Percentiles rank a stretch among this genome's conserved stretches.
These are phyloP conservation scores for Vigna trinervia DNA, from an alignment of 306 rosid genomes.

Conservation along the genomic window DNA sequence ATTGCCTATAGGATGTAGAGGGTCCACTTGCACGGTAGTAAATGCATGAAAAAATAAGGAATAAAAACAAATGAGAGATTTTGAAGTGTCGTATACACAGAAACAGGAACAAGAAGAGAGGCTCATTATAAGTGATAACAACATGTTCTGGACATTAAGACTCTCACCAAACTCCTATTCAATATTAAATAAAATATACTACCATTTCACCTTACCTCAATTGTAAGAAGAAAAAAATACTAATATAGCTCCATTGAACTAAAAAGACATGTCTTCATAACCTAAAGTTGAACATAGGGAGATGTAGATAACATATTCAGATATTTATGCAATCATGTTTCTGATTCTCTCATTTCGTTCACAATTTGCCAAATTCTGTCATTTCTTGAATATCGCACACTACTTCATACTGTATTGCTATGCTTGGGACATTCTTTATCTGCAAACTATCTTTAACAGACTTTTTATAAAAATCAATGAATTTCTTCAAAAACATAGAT, in stretches of 20 bases:
- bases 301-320: neutral
- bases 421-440: neutral
- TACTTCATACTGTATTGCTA: neutral
- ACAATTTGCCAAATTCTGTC: neutral
- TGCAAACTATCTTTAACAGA: neutral
- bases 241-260: too few relatives aligned
- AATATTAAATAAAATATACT: slow-evolving; percentile 7
- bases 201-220: neutral
- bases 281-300: neutral
- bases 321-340: slow-evolving; percentile 1
- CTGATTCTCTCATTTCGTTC: neutral
- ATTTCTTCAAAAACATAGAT: too few relatives aligned
- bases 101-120: slow-evolving; percentile 12
- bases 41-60: neutral
- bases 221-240: neutral
- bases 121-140: slow-evolving; percentile 35
- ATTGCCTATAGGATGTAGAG: neutral
- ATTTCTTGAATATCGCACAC: neutral
- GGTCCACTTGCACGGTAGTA: slow-evolving; percentile 39
- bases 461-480: too few relatives aligned
- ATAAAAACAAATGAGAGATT: slow-evolving; percentile 2
- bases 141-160: slow-evolving; percentile 34
- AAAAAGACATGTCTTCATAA: neutral
- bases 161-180: slow-evolving; percentile 53
- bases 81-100: neutral